Percentiles rank a stretch among this genome's conserved stretches.
phyloP scores from a whole-genome alignment of 495 filamentous ascomycete genomes.

The Tetracladium setigerum region DNA sequence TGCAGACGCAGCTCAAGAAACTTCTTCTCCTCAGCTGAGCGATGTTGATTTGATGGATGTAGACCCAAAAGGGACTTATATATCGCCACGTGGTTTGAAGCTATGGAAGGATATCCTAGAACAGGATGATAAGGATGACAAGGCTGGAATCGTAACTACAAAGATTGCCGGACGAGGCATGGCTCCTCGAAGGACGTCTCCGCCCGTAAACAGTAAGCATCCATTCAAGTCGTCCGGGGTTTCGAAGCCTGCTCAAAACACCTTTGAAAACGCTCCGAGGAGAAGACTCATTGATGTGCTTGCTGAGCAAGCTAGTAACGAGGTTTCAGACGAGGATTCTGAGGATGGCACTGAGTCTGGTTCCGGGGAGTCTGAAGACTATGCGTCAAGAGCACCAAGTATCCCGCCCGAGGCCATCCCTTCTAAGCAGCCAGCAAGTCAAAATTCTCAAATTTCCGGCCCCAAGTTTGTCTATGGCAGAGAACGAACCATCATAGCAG shows the following conservation, averaged over 20 bases:
- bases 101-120: conserved; percentile 18
- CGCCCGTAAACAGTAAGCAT: neutral
- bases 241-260: conserved; percentile 9
- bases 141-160: too few species aligned
- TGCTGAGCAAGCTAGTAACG: conserved; percentile 30
- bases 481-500: conserved; percentile 37
- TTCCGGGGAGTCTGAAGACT: neutral
- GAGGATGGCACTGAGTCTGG: neutral
- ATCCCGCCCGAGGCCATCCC: neutral
- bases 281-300: conserved; percentile 48
- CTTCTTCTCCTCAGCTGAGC: conserved; percentile 6
- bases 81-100: conserved; percentile 15
- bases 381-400: conserved; percentile 8
- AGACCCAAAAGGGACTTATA: conserved; percentile 4
- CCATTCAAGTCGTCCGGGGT: conserved; percentile 6
- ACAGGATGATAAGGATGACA: neutral
- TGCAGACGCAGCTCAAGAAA: neutral
- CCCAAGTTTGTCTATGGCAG: conserved; percentile 43
- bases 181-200: too few species aligned
- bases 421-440: conserved; percentile 5
- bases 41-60: conserved; percentile 18
- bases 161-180: too few species aligned
- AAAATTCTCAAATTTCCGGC: conserved; percentile 15
- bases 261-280: conserved; percentile 21
- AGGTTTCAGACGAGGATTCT: neutral